Conservation (phyloP, 345 rosid species). For the Eucalyptus tenuipes region DNA sequence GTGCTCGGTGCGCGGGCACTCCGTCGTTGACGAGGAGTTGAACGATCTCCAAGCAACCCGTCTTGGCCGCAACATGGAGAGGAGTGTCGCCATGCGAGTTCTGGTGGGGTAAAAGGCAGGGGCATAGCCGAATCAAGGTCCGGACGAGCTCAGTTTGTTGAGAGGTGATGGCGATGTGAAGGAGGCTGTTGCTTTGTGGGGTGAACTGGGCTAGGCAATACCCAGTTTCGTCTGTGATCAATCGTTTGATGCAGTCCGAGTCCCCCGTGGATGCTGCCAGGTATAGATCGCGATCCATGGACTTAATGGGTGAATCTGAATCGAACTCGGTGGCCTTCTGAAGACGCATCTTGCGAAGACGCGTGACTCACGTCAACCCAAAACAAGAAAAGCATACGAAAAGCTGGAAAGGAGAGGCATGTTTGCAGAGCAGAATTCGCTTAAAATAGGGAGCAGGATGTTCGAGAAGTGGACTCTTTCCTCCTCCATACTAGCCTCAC, state of each 20-base stretch:
- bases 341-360: background rate
- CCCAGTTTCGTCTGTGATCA: background rate
- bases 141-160: background rate
- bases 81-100: constrained; percentile 27
- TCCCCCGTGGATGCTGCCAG: background rate
- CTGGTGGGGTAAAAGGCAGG: constrained; percentile 1
- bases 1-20: background rate
- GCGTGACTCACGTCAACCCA: background rate
- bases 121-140: background rate
- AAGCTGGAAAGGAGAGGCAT: background rate
- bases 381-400: background rate
- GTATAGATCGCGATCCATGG: background rate
- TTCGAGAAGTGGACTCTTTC: background rate
- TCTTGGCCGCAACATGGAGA: constrained; percentile 20
- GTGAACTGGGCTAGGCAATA: background rate
- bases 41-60: constrained; percentile 4
- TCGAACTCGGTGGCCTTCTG: background rate
- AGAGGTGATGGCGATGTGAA: constrained; percentile 18
- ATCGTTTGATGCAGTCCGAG: background rate
- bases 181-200: constrained; percentile 13
- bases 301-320: background rate
- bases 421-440: background rate
- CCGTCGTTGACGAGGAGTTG: background rate
- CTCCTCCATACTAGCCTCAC: background rate
- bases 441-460: background rate